Conservation (phyloP, 768 basidiomycete genomes). For the Lentinula sp. region DNA sequence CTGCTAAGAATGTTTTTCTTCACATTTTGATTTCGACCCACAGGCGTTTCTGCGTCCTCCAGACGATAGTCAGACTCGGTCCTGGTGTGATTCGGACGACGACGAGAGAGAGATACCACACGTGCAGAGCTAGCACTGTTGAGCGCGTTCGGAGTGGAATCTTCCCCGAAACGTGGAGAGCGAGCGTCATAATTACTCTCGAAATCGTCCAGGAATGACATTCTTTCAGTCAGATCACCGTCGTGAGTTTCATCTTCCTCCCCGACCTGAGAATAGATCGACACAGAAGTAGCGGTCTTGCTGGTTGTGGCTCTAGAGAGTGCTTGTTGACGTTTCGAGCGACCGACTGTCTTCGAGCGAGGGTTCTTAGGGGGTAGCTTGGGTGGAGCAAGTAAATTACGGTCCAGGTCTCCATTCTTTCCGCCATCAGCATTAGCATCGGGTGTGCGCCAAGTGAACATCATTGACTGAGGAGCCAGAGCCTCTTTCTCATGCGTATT, state of each 20-base stretch:
- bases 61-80: slow-evolving; percentile 3
- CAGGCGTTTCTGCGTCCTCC: background rate
- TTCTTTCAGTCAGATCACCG: background rate
- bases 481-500: background rate
- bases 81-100: slow-evolving; percentile 4
- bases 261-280: slow-evolving; percentile 11
- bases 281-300: slow-evolving; percentile 9
- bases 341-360: background rate
- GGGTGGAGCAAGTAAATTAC: background rate
- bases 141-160: background rate
- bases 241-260: slow-evolving; percentile 5
- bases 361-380: background rate
- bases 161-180: background rate
- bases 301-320: slow-evolving; percentile 3
- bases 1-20: background rate
- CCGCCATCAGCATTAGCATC: background rate
- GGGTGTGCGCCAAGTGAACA: background rate
- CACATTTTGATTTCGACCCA: background rate
- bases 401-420: background rate
- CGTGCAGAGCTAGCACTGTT: background rate
- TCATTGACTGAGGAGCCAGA: background rate
- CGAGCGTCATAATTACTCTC: slow-evolving; percentile 7
- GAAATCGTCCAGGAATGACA: slow-evolving; percentile 9
- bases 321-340: background rate
- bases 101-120: slow-evolving; percentile 7